Conservation (phyloP, 75 land plant genomes). For the Sequoiadendron giganteum region DNA sequence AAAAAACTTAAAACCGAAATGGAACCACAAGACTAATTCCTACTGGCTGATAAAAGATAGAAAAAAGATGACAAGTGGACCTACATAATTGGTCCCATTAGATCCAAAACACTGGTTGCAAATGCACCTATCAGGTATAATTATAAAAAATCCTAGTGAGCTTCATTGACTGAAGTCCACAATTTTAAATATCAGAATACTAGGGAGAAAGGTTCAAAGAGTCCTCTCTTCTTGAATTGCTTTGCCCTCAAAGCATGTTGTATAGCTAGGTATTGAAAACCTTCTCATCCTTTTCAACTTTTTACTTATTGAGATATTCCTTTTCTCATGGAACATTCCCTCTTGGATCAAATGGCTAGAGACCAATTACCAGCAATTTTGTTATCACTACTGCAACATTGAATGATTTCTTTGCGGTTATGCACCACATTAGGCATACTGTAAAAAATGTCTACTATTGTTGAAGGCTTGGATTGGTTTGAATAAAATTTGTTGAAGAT, state of each 20-base stretch:
- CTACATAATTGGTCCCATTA: background rate
- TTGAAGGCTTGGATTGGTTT: slow-evolving; percentile 36
- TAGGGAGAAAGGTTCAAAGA: background rate
- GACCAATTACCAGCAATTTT: slow-evolving; percentile 35
- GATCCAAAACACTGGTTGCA: background rate
- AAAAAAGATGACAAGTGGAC: too few relatives aligned
- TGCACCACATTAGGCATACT: slow-evolving; percentile 36
- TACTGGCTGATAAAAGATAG: too few relatives aligned
- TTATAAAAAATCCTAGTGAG: background rate
- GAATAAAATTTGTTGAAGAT: slow-evolving; percentile 33
- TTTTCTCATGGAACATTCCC: background rate
- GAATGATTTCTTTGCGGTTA: slow-evolving; percentile 24
- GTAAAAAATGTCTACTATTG: slow-evolving; percentile 30
- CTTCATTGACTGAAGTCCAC: background rate
- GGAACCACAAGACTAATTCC: too few relatives aligned
- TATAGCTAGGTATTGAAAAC: background rate
- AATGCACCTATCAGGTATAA: background rate
- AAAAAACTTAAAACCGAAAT: background rate
- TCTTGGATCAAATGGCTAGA: slow-evolving; percentile 21
- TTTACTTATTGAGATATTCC: background rate
- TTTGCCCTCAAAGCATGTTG: background rate
- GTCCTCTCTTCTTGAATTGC: background rate
- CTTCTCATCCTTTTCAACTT: background rate
- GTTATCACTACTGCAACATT: slow-evolving; percentile 14
- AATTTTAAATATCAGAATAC: too few relatives aligned